phyloP scores from a whole-genome alignment of 108 stramenopile genomes.

The Schizochytrium sp. region DNA sequence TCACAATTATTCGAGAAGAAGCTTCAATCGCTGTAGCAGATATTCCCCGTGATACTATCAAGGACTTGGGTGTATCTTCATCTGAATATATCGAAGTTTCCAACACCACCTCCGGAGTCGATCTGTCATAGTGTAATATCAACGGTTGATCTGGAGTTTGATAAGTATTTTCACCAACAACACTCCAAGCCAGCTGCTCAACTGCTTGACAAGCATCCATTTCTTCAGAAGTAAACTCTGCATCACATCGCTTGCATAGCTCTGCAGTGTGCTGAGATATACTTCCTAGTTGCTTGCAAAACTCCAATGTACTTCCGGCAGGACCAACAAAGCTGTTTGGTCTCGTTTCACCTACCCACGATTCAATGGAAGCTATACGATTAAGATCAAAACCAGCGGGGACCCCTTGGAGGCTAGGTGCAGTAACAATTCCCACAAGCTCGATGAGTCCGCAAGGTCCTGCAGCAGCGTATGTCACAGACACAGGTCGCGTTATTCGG shows the following conservation, averaged over 20 bases:
- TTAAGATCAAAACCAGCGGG: conserved; percentile 5
- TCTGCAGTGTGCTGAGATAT: neutral
- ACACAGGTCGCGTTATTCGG: neutral
- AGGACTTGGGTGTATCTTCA: too few species aligned
- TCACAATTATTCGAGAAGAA: too few species aligned
- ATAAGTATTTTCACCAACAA: too few species aligned
- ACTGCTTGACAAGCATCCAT: too few species aligned
- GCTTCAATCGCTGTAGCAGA: too few species aligned
- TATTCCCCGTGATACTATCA: too few species aligned
- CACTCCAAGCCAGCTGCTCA: too few species aligned
- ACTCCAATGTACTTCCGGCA: neutral
- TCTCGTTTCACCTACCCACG: neutral
- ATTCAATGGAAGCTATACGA: neutral
- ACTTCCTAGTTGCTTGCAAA: neutral
- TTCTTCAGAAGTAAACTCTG: neutral
- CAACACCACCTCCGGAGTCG: too few species aligned
- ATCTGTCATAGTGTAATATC: too few species aligned
- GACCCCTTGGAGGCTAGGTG: neutral
- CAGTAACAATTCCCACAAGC: conserved; percentile 1
- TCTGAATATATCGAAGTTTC: too few species aligned
- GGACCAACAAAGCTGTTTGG: conserved; percentile 10
- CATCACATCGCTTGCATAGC: neutral
- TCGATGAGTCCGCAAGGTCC: conserved; percentile 12
- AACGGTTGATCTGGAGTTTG: too few species aligned
- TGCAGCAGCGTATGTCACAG: neutral